Evolutionary conservation across 441 rosid genomes (phyloP).

Genomic region (Bruguiera hainesii): DNA sequence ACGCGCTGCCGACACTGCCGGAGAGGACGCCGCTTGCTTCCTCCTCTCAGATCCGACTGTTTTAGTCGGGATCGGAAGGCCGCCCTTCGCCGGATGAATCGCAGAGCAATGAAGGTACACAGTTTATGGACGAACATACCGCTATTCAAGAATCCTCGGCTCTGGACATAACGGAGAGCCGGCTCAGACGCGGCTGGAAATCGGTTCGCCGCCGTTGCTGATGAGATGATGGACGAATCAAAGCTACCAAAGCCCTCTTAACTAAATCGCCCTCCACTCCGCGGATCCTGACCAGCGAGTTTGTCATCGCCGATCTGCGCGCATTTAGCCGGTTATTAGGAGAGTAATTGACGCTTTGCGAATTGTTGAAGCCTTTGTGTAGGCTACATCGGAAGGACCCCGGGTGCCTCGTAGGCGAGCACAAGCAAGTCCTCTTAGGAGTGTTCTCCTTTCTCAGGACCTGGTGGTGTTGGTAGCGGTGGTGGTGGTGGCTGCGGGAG

Average conservation of each 20-base stretch:
- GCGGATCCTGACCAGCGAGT: constrained; percentile 75
- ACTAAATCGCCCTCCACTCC: constrained; percentile 87
- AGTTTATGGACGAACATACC: neutral
- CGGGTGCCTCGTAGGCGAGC: constrained; percentile 75
- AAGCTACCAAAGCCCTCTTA: constrained; percentile 61
- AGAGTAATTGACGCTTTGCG: constrained; percentile 23
- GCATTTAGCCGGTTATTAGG: constrained; percentile 54
- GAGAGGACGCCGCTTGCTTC: neutral
- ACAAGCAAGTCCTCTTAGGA: constrained; percentile 57
- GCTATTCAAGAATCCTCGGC: constrained; percentile 25
- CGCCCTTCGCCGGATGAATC: neutral
- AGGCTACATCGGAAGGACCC: constrained; percentile 71
- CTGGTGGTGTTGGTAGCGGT: constrained; percentile 13
- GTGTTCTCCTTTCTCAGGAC: constrained; percentile 25
- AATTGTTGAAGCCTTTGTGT: constrained; percentile 37
- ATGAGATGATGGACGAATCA: constrained; percentile 80
- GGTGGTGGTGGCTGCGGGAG: constrained; percentile 25
- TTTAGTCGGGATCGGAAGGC: neutral
- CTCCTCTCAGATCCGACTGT: neutral
- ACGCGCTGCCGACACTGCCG: neutral
- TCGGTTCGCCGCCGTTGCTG: constrained; percentile 58
- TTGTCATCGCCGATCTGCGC: constrained; percentile 76
- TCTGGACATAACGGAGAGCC: constrained; percentile 55
- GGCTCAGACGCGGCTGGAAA: constrained; percentile 67
- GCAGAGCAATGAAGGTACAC: neutral